phyloP scores from a whole-genome alignment of 129 eudicot species.

The Flaveria trinervia region DNA sequence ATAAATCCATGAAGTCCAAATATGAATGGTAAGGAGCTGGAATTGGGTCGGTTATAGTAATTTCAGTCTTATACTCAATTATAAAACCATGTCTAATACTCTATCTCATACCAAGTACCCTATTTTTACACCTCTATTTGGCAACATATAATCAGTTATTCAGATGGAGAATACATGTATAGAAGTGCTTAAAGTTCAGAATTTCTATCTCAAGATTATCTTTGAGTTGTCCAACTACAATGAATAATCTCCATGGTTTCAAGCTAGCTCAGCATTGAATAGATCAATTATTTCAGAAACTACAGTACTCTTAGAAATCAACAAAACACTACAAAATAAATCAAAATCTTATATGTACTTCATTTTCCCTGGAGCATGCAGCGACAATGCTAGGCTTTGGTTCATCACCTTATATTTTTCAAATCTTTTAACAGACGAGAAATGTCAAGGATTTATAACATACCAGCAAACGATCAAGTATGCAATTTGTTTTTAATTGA shows the following conservation, averaged over 20 bases:
- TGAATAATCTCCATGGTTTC: conserved; percentile 15
- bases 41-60: too few relatives aligned
- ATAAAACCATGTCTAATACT: too few relatives aligned
- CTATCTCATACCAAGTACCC: too few relatives aligned
- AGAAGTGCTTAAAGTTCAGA: conserved; percentile 11
- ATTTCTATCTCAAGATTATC: conserved; percentile 3
- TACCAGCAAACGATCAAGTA: conserved; percentile 12
- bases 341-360: neutral
- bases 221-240: conserved; percentile 10
- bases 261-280: conserved; percentile 12
- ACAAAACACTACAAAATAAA: conserved; percentile 16
- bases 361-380: conserved; percentile 11
- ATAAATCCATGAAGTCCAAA: too few relatives aligned
- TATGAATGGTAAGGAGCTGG: too few relatives aligned
- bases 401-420: conserved; percentile 4
- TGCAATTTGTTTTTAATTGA: conserved; percentile 14
- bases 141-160: neutral
- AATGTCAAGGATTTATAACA: conserved; percentile 28
- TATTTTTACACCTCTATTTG: neutral
- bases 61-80: too few relatives aligned
- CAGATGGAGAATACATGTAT: neutral
- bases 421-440: neutral
- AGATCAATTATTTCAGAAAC: conserved; percentile 24
- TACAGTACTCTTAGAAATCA: conserved; percentile 13
- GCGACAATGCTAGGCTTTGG: neutral